A percentile compares a stretch with the other conserved stretches of the same genome.
Evolutionary conservation across 1,284 basidiomycete genomes (phyloP).

Genomic region (Blastosporella zonata): DNA sequence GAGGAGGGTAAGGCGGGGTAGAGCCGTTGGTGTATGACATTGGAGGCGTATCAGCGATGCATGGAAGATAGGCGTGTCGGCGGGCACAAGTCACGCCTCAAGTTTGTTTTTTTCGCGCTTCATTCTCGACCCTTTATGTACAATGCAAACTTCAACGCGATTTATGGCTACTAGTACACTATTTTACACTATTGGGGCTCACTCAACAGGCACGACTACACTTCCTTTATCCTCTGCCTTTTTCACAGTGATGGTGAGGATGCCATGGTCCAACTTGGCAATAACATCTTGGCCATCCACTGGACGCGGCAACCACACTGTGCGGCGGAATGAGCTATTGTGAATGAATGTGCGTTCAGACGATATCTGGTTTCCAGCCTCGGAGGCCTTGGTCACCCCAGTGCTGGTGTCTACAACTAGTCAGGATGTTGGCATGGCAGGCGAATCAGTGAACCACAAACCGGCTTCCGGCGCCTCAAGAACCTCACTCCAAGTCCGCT

Average conservation of each 20-base stretch:
- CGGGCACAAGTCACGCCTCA: constrained; percentile 13
- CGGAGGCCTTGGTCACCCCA: constrained; percentile 28
- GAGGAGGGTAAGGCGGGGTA: neutral
- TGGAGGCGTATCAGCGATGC: constrained; percentile 14
- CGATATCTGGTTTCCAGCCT: constrained; percentile 45
- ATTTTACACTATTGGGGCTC: constrained; percentile 7
- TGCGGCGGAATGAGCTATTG: constrained; percentile 58
- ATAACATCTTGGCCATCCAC: constrained; percentile 56
- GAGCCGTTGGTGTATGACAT: constrained; percentile 13
- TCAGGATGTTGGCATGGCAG: neutral
- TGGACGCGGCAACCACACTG: constrained; percentile 64
- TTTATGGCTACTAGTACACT: neutral
- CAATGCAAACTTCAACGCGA: neutral
- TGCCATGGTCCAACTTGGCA: constrained; percentile 67
- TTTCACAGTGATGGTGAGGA: constrained; percentile 60
- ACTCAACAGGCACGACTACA: constrained; percentile 38
- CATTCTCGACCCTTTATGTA: neutral
- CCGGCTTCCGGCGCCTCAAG: constrained; percentile 16
- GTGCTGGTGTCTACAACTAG: constrained; percentile 8
- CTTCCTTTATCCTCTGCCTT: constrained; percentile 58
- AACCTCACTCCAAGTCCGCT: constrained; percentile 22
- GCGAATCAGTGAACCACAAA: constrained; percentile 7
- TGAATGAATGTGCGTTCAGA: constrained; percentile 57
- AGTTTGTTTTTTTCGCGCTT: constrained; percentile 6
- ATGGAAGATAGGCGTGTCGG: constrained; percentile 13